Conservation (phyloP, 2,329 filamentous ascomycete species). For the Trichoderma sp. region DNA sequence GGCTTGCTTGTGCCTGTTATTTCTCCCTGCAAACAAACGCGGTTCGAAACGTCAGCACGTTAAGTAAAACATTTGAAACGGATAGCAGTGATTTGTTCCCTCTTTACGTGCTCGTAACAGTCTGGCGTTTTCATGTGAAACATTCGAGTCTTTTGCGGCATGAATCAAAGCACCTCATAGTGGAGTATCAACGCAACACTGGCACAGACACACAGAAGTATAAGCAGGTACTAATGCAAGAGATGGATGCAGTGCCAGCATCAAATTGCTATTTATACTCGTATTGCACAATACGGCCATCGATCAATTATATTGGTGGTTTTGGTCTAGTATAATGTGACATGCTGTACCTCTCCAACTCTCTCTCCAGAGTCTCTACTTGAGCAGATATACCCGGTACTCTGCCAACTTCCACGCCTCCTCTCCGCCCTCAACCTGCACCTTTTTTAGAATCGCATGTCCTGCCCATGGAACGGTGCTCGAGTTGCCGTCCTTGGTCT, state of each 20-base stretch:
- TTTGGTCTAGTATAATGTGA: neutral
- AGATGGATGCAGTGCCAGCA: neutral
- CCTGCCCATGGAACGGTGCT: constrained; percentile 33
- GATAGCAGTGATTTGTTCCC: neutral
- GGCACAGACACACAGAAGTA: neutral
- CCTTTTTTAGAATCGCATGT: constrained; percentile 32
- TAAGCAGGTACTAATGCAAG: neutral
- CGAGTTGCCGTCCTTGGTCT: constrained; percentile 30
- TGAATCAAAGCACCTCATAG: neutral
- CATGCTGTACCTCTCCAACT: neutral
- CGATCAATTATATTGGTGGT: neutral
- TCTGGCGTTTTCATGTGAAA: neutral
- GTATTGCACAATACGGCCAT: neutral
- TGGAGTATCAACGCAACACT: neutral
- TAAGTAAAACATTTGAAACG: neutral
- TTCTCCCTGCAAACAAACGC: neutral
- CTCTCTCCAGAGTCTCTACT: neutral
- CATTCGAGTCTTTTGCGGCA: neutral
- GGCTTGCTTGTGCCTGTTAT: neutral
- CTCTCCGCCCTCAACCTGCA: constrained; percentile 23
- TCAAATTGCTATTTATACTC: neutral
- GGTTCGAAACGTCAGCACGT: neutral
- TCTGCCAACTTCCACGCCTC: constrained; percentile 35
- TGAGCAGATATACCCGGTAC: constrained; percentile 37
- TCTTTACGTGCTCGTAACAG: neutral